phyloP scores from a whole-genome alignment of 2,329 filamentous ascomycete genomes.

The Nigrograna mackinnonii region DNA sequence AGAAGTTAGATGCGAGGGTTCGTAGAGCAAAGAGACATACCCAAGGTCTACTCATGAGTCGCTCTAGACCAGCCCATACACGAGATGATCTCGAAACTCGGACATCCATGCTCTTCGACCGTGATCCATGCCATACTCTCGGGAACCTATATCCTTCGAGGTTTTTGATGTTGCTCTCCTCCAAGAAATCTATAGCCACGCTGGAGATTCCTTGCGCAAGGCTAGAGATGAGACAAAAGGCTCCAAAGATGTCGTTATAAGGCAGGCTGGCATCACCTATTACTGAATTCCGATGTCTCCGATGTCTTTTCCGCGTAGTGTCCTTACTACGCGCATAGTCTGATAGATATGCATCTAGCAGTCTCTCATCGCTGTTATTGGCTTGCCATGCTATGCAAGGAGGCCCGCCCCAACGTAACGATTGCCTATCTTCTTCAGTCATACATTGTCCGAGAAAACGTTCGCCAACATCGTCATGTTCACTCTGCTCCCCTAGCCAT shows the following conservation, averaged over 20 bases:
- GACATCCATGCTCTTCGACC: slow-evolving; percentile 2
- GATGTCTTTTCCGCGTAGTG: neutral
- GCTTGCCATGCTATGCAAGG: slow-evolving; percentile 10
- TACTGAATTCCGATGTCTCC: too few relatives aligned
- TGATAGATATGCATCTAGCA: slow-evolving; percentile 7
- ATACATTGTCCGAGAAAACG: slow-evolving; percentile 7
- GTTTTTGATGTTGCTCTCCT: slow-evolving; percentile 6
- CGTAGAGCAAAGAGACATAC: neutral
- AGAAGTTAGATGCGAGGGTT: neutral
- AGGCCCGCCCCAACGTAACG: slow-evolving; percentile 5
- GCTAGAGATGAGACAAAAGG: slow-evolving; percentile 19
- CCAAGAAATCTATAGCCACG: slow-evolving; percentile 6
- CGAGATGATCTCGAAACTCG: slow-evolving; percentile 10
- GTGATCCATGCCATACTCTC: slow-evolving; percentile 8
- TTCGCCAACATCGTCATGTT: slow-evolving; percentile 10
- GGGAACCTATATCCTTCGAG: too few relatives aligned
- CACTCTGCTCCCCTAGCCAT: slow-evolving; percentile 14
- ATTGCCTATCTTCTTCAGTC: slow-evolving; percentile 3
- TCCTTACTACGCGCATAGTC: slow-evolving; percentile 3
- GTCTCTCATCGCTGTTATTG: slow-evolving; percentile 3
- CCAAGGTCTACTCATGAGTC: slow-evolving; percentile 11
- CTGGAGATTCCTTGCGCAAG: slow-evolving; percentile 11
- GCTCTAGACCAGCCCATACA: slow-evolving; percentile 16
- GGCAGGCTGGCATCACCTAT: neutral
- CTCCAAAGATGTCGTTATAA: slow-evolving; percentile 17